phyloP scores from a whole-genome alignment of 768 basidiomycete species.

The Lactifluus volemus region DNA sequence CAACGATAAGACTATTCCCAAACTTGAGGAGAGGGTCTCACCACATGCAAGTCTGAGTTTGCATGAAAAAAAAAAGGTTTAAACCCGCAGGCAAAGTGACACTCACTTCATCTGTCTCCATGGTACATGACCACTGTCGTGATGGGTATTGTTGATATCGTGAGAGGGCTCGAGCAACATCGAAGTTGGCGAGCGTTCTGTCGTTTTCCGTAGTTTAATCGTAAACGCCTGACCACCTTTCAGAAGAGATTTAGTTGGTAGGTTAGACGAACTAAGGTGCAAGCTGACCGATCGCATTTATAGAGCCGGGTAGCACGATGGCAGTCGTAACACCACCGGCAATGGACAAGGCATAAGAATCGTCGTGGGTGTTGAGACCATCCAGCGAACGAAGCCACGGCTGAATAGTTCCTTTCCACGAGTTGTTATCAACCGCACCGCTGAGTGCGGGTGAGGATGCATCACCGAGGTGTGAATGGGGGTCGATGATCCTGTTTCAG shows the following conservation, averaged over 20 bases:
- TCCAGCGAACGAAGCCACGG: conserved; percentile 76
- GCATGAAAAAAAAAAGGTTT: not conserved
- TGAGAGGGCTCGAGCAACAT: conserved; percentile 74
- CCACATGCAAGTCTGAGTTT: conserved; percentile 53
- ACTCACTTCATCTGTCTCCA: conserved; percentile 76
- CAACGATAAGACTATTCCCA: not conserved
- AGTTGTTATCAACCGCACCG: conserved; percentile 37
- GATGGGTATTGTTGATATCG: conserved; percentile 43
- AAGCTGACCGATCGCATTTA: conserved; percentile 22
- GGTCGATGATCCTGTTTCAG: conserved; percentile 32
- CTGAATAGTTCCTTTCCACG: conserved; percentile 33
- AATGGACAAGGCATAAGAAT: conserved; percentile 57
- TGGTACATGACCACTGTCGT: conserved; percentile 36
- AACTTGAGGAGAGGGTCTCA: conserved; percentile 3
- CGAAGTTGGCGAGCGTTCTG: conserved; percentile 59
- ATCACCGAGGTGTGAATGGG: conserved; percentile 42
- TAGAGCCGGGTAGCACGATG: conserved; percentile 67
- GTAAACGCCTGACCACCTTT: conserved; percentile 66
- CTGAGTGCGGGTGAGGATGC: conserved; percentile 21
- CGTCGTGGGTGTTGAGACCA: conserved; percentile 75
- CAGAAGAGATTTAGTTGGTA: not conserved
- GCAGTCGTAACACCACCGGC: conserved; percentile 76
- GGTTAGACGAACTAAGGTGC: not conserved
- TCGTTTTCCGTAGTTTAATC: conserved; percentile 69
- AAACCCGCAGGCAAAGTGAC: not conserved